Evolutionary conservation across 805 yeast genomes (phyloP), one percentile per base, ranked within the genome.

Genomic region (Danielia reshetovae): DNA sequence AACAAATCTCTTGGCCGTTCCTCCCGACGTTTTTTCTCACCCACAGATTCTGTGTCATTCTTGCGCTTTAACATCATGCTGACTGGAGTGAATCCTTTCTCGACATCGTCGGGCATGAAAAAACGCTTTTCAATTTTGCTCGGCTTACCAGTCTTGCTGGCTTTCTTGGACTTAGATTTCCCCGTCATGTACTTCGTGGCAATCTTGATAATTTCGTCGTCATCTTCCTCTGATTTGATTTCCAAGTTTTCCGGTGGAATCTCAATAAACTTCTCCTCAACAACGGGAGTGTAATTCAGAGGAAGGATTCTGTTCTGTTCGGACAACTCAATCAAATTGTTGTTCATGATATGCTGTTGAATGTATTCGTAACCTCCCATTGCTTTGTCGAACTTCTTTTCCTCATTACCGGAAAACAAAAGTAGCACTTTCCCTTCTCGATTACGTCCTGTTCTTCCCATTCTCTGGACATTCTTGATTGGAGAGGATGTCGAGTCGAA

Each of bases 391-490:
- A 86, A 85, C 52, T 90, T 94, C 5, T 61, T 51, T 36, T 81
- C 76, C 58, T 93, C 99, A 43, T 77, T 77, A 9, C 82, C 74
- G 7, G 96, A 76, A 49, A 90, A 77, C 4, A 93, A 59, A 24
- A 89, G 59, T 4, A 86, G 62, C 2, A 93, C 85, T 39, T 73
- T 75, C 26, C 99, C 99, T 48, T 85, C 87, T 48, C 96, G 68
- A 53, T 87, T 86, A 61, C 99, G 80, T 13, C 98, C 99, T 0
- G 99, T 93, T 62, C 99, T 77, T 18, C 99, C 99, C 94, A 93
- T 87, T 48, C 99, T 67, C 56, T 93, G 99, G 26, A 93, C 74
- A 48, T 85, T 88, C 39, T 94, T 85, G 38, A 93, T 90, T 0
- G 97, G 97, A 29, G 96, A 86, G 18, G 88, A 72, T 0, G 97